These are phyloP conservation scores for Omphalotus olearius DNA, from an alignment of 1,284 basidiomycete genomes.

Conservation along the genomic window DNA sequence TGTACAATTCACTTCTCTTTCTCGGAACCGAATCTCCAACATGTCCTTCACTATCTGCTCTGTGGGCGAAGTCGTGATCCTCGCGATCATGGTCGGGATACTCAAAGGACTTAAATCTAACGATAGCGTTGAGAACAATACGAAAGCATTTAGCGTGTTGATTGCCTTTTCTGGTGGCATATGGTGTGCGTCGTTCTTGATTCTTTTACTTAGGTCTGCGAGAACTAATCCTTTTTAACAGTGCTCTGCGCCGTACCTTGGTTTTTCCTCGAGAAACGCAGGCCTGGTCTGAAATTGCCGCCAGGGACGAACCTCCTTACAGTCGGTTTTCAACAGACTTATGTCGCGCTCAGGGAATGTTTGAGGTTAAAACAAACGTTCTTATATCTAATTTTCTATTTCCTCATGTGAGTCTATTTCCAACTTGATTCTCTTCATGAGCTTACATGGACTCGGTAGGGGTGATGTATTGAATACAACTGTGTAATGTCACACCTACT, in stretches of 20 bases:
- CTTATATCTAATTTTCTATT: slow-evolving; percentile 72
- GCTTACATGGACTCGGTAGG: slow-evolving; percentile 28
- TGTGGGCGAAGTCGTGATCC: slow-evolving; percentile 65
- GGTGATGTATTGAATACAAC: slow-evolving; percentile 74
- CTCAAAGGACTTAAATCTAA: slow-evolving; percentile 63
- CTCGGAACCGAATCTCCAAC: slow-evolving; percentile 77
- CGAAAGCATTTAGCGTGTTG: slow-evolving; percentile 70
- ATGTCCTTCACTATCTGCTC: slow-evolving; percentile 75
- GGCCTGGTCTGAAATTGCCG: slow-evolving; percentile 65
- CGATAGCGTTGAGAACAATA: slow-evolving; percentile 70
- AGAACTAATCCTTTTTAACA: slow-evolving; percentile 22
- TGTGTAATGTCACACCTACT: slow-evolving; percentile 41
- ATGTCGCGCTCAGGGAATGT: slow-evolving; percentile 64
- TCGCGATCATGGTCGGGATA: slow-evolving; percentile 77
- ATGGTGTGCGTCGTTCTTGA: slow-evolving; percentile 53
- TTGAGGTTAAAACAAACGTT: slow-evolving; percentile 73
- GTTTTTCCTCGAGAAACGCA: slow-evolving; percentile 68
- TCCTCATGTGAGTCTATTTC: slow-evolving; percentile 53
- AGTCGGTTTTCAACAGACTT: slow-evolving; percentile 69
- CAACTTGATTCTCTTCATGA: background rate
- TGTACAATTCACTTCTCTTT: slow-evolving; percentile 57
- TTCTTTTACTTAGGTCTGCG: background rate
- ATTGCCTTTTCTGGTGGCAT: slow-evolving; percentile 74
- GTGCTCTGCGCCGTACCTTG: slow-evolving; percentile 74
- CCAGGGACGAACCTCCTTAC: slow-evolving; percentile 59